A percentile compares a stretch with the other conserved stretches of the same genome.
phyloP scores from a whole-genome alignment of 768 basidiomycete genomes.

The Hygrophoropsis aurantiaca region DNA sequence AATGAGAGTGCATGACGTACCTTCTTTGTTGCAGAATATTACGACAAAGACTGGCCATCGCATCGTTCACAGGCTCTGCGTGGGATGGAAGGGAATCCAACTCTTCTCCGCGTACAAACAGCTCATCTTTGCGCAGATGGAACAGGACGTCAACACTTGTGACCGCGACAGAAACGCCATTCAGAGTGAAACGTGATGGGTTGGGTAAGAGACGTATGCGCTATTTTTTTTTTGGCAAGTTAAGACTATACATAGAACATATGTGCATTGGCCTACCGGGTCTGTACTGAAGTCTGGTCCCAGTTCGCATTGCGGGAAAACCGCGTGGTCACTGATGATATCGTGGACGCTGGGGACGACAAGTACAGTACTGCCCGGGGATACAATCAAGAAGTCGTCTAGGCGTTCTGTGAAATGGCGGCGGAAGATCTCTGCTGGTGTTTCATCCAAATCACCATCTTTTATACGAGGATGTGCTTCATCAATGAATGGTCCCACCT shows the following conservation, averaged over 20 bases:
- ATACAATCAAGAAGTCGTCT: conserved; percentile 52
- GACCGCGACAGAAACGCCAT: conserved; percentile 75
- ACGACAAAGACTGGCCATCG: conserved; percentile 76
- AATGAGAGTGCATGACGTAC: conserved; percentile 37
- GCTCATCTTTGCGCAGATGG: conserved; percentile 85
- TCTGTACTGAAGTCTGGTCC: conserved; percentile 42
- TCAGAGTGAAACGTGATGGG: conserved; percentile 82
- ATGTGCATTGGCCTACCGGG: conserved; percentile 43
- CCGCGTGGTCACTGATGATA: conserved; percentile 72
- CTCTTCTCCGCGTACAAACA: conserved; percentile 65
- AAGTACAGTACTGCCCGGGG: conserved; percentile 70
- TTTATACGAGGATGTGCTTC: conserved; percentile 70
- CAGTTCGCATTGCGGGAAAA: conserved; percentile 81
- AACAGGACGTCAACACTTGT: conserved; percentile 89
- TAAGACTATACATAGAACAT: neutral
- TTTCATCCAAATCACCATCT: conserved; percentile 67
- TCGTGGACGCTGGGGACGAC: conserved; percentile 85
- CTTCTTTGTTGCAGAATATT: conserved; percentile 86
- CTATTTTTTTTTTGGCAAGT: conserved; percentile 38
- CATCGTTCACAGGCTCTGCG: conserved; percentile 57
- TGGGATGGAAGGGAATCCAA: conserved; percentile 44
- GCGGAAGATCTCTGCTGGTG: conserved; percentile 68
- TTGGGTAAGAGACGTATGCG: conserved; percentile 82
- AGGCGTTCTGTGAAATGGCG: conserved; percentile 60
- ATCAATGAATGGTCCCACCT: conserved; percentile 95